Conservation (phyloP, 2,329 filamentous ascomycete species). For the Aspergillus ustus region DNA sequence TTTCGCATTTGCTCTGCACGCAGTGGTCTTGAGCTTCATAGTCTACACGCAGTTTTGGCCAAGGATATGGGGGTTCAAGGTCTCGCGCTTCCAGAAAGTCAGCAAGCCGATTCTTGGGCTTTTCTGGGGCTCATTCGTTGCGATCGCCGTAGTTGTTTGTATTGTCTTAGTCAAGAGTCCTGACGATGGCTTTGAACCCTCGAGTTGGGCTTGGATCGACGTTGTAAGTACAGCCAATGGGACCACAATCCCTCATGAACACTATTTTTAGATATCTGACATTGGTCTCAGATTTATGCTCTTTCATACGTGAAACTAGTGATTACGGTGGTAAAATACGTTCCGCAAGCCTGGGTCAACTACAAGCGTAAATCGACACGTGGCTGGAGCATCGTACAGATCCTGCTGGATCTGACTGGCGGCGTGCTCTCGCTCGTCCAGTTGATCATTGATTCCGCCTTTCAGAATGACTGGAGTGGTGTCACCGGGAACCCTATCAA, state of each 20-base stretch:
- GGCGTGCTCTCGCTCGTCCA: conserved; percentile 82
- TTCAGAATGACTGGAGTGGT: conserved; percentile 87
- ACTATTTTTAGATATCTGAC: conserved; percentile 9
- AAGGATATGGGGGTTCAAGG: conserved; percentile 74
- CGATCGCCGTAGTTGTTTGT: conserved; percentile 39
- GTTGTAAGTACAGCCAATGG: conserved; percentile 52
- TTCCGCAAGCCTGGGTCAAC: conserved; percentile 83
- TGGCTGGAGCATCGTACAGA: conserved; percentile 86
- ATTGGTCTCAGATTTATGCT: conserved; percentile 58
- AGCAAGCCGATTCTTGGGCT: conserved; percentile 70
- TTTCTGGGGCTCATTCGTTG: conserved; percentile 67
- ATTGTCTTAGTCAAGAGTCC: conserved; percentile 50
- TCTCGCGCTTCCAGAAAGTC: conserved; percentile 58
- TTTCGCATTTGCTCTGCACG: conserved; percentile 84
- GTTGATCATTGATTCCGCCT: conserved; percentile 79
- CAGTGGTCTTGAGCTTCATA: conserved; percentile 71
- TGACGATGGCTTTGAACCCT: conserved; percentile 51
- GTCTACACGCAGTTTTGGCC: conserved; percentile 79
- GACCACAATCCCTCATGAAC: background rate
- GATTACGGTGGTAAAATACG: conserved; percentile 89
- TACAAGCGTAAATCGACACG: conserved; percentile 81
- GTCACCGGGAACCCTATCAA: conserved; percentile 92
- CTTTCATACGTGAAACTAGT: conserved; percentile 88
- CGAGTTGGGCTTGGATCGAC: conserved; percentile 67
- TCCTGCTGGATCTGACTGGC: conserved; percentile 81